phyloP scores from a whole-genome alignment of 495 filamentous ascomycete species.

The Chaetomium tenue region DNA sequence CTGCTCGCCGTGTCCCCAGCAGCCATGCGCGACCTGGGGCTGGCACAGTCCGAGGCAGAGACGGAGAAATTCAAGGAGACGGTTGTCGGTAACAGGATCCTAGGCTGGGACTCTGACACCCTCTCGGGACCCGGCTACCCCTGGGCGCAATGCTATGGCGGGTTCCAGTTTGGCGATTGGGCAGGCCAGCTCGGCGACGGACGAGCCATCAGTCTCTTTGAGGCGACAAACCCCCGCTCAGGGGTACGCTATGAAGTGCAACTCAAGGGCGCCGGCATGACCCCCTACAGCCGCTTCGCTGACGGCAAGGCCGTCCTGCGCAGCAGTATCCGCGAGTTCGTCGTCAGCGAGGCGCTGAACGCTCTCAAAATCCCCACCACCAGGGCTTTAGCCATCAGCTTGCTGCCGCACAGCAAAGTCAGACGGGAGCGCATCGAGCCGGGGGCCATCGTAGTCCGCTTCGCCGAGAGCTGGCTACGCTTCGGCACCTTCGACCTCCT shows the following conservation, averaged over 20 bases:
- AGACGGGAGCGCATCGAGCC: conserved; percentile 83
- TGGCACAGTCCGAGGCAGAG: conserved; percentile 62
- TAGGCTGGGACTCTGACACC: conserved; percentile 58
- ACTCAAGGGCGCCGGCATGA: conserved; percentile 88
- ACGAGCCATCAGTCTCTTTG: conserved; percentile 89
- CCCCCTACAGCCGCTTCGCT: conserved; percentile 95
- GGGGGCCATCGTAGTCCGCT: conserved; percentile 85
- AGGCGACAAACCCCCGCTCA: conserved; percentile 74
- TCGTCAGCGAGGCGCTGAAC: conserved; percentile 84
- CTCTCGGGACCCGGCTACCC: conserved; percentile 74
- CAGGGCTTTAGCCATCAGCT: conserved; percentile 75
- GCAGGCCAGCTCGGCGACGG: conserved; percentile 95
- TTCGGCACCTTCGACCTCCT: conserved; percentile 94
- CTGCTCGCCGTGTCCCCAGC: conserved; percentile 73
- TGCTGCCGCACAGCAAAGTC: conserved; percentile 70
- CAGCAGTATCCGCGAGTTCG: conserved; percentile 87
- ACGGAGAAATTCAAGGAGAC: conserved; percentile 72
- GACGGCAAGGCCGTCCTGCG: conserved; percentile 93
- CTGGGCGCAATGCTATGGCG: conserved; percentile 98
- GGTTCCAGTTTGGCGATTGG: conserved; percentile 84
- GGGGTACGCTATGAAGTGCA: conserved; percentile 80
- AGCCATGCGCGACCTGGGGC: conserved; percentile 75
- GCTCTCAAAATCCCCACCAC: conserved; percentile 83
- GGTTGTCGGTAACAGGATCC: conserved; percentile 77
- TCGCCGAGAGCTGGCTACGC: conserved; percentile 87